phyloP scores from a whole-genome alignment of 2,329 filamentous ascomycete genomes.

The Pseudocercospora crystallina region DNA sequence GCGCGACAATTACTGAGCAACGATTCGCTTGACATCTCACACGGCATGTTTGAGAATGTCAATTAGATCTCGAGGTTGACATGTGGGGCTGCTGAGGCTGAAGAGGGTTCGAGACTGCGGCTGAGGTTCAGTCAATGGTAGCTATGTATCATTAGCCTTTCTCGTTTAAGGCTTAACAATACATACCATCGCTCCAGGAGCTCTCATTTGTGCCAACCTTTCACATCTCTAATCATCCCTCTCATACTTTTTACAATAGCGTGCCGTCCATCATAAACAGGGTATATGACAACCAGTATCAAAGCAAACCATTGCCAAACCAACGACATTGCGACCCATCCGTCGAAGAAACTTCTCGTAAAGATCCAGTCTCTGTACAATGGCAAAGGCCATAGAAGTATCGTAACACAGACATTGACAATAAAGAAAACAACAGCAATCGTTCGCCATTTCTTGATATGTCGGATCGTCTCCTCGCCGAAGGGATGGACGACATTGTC shows the following conservation, averaged over 20 bases:
- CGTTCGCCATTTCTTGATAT: conserved; percentile 24
- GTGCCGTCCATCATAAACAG: conserved; percentile 48
- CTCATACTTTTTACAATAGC: conserved; percentile 38
- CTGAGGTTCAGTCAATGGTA: no score
- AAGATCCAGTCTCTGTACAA: conserved; percentile 53
- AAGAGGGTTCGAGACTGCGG: no score
- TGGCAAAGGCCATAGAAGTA: conserved; percentile 52
- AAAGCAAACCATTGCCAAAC: conserved; percentile 52
- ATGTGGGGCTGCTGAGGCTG: no score
- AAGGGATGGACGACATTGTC: conserved; percentile 46
- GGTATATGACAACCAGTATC: conserved; percentile 48
- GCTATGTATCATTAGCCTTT: no score
- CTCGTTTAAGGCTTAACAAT: no score
- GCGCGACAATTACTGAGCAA: no score
- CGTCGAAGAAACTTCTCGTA: conserved; percentile 47
- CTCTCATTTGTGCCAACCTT: no score
- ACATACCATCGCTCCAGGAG: no score
- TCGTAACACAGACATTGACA: conserved; percentile 47
- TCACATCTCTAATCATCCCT: conserved; percentile 24
- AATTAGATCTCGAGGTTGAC: no score
- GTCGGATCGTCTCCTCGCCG: conserved; percentile 29
- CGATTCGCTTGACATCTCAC: no score
- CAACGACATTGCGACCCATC: conserved; percentile 48
- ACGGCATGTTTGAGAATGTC: no score
- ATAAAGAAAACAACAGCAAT: conserved; percentile 44